These are phyloP conservation scores for Maudiozyma barnettii DNA, from an alignment of 805 yeast genomes.

Conservation along the genomic window DNA sequence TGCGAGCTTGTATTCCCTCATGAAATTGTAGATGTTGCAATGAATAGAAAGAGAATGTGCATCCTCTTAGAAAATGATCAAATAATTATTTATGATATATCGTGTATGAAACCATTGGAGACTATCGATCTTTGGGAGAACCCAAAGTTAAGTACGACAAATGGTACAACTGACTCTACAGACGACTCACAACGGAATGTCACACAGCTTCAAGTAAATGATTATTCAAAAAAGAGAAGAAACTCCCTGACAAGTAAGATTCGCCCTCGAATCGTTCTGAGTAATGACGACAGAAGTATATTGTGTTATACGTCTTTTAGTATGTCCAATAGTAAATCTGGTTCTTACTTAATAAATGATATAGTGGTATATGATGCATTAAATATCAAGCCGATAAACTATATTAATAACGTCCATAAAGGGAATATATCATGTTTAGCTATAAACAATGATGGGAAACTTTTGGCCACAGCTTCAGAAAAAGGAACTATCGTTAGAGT, in stretches of 20 bases:
- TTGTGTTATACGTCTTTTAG: constrained; percentile 24
- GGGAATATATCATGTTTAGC: constrained; percentile 29
- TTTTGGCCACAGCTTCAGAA: constrained; percentile 58
- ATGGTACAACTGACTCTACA: not conserved
- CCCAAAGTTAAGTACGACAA: not conserved
- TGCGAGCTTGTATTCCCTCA: constrained; percentile 87
- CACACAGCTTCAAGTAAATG: constrained; percentile 1
- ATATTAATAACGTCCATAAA: constrained; percentile 25
- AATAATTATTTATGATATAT: constrained; percentile 79
- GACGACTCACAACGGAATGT: not conserved
- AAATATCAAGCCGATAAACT: constrained; percentile 61
- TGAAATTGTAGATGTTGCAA: constrained; percentile 55
- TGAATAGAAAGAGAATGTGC: constrained; percentile 74
- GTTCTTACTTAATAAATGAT: constrained; percentile 29
- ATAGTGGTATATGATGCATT: constrained; percentile 73
- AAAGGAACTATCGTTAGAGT: constrained; percentile 66
- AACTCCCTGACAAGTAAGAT: constrained; percentile 9
- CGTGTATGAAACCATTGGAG: constrained; percentile 75
- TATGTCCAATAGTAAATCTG: constrained; percentile 33
- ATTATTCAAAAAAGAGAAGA: constrained; percentile 5
- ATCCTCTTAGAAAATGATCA: constrained; percentile 67
- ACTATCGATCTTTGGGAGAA: constrained; percentile 42
- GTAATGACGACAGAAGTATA: constrained; percentile 27
- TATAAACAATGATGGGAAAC: constrained; percentile 46
- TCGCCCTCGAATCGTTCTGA: constrained; percentile 19